These are phyloP conservation scores for Neurospora tetraspora DNA, from an alignment of 495 filamentous ascomycete genomes.

Conservation along the genomic window DNA sequence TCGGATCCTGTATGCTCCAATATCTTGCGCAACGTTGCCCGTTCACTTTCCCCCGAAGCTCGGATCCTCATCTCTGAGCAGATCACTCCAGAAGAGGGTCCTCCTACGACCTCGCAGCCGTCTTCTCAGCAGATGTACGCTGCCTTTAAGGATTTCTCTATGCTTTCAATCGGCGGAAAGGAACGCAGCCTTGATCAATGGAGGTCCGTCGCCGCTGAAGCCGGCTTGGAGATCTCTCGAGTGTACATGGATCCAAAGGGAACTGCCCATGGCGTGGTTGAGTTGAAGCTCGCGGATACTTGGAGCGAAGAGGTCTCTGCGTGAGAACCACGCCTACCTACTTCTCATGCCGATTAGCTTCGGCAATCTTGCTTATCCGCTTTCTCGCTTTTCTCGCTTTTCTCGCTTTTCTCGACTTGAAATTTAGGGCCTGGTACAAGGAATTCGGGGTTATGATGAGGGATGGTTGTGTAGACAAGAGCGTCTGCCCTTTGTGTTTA, in stretches of 20 bases:
- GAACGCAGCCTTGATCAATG: conserved; percentile 27
- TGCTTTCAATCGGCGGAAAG: conserved; percentile 30
- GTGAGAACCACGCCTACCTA: neutral
- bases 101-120: neutral
- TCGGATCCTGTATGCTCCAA: conserved; percentile 21
- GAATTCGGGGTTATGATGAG: neutral
- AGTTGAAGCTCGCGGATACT: conserved; percentile 6
- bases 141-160: conserved; percentile 26
- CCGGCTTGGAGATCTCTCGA: conserved; percentile 22
- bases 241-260: conserved; percentile 14
- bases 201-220: conserved; percentile 12
- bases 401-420: no score
- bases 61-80: conserved; percentile 28
- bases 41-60: conserved; percentile 14
- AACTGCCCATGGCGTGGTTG: conserved; percentile 19
- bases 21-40: conserved; percentile 18
- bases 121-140: conserved; percentile 9
- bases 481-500: neutral
- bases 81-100: conserved; percentile 12
- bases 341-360: neutral
- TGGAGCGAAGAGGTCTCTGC: neutral
- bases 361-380: no score
- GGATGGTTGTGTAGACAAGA: neutral
- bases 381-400: no score
- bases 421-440: no score